Conservation (phyloP, 352 stramenopile species). For the Globisporangium heterothallicum region DNA sequence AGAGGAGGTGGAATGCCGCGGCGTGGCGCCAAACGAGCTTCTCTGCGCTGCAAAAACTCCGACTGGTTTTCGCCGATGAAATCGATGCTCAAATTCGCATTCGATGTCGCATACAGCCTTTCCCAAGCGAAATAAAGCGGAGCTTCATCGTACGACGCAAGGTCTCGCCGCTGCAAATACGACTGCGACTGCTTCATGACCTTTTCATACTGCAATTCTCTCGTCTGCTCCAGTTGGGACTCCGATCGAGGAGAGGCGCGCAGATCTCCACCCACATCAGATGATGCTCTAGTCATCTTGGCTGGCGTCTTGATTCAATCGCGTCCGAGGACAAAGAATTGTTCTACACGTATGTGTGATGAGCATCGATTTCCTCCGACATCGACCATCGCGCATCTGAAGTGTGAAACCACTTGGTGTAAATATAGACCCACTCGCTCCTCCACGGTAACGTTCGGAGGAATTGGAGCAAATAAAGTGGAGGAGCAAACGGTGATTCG, state of each 20-base stretch:
- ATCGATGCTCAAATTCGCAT: conserved; percentile 39
- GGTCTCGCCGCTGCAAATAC: conserved; percentile 32
- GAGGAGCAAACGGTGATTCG: too few relatives aligned
- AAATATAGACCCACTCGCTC: background rate
- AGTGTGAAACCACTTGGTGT: background rate
- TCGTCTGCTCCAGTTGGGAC: background rate
- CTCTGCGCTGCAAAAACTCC: conserved; percentile 26
- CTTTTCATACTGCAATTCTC: conserved; percentile 24
- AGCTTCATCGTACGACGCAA: conserved; percentile 41
- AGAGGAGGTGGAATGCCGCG: conserved; percentile 22
- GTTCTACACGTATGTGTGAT: too few relatives aligned
- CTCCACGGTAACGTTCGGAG: background rate
- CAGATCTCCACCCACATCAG: background rate
- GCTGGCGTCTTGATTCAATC: background rate
- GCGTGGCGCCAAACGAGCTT: conserved; percentile 28
- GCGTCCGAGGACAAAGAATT: too few relatives aligned
- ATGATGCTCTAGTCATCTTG: background rate
- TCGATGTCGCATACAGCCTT: conserved; percentile 36
- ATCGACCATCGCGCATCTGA: background rate
- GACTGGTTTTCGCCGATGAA: conserved; percentile 28
- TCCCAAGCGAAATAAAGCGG: conserved; percentile 57
- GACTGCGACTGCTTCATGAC: conserved; percentile 25
- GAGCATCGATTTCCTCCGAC: too few relatives aligned
- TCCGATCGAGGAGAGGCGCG: background rate
- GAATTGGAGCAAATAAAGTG: background rate